Evolutionary conservation across 768 basidiomycete genomes (phyloP).

Genomic region (Xanthoconium purpureum): DNA sequence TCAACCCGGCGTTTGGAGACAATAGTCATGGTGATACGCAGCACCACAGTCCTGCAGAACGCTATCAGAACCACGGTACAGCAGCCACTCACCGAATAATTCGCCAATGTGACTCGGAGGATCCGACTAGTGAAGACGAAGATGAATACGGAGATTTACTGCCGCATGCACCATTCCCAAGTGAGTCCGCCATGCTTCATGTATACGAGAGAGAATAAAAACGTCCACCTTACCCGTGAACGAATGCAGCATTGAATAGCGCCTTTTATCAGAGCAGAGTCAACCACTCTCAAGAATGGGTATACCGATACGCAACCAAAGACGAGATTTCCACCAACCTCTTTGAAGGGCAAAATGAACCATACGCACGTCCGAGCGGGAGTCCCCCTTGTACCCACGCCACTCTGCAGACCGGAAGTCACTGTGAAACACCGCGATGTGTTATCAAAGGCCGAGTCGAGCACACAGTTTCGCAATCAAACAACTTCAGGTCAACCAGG

Average conservation of each 20-base stretch:
- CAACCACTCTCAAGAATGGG: conserved; percentile 18
- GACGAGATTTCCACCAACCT: conserved; percentile 29
- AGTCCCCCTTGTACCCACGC: not conserved
- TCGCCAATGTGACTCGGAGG: conserved; percentile 1
- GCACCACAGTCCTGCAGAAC: not conserved
- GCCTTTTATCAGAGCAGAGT: conserved; percentile 15
- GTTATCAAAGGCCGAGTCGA: conserved; percentile 8
- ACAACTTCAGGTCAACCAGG: not conserved
- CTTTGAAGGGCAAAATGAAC: conserved; percentile 20
- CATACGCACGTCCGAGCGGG: not conserved
- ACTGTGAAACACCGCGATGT: conserved; percentile 4
- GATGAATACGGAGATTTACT: conserved; percentile 14
- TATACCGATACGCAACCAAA: conserved; percentile 32
- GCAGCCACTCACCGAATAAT: not conserved
- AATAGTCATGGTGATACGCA: not conserved
- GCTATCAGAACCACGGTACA: not conserved
- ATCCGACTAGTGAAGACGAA: conserved; percentile 13
- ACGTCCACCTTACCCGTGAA: not conserved
- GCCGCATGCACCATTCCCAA: conserved; percentile 21
- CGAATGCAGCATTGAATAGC: conserved; percentile 18
- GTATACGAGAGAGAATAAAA: not conserved
- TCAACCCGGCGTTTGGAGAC: not conserved
- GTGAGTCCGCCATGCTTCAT: conserved; percentile 17
- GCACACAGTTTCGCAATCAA: not conserved
- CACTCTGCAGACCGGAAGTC: not conserved